Base-by-base conservation (phyloP, 129 eudicot species). In the Glebionis coronaria region DNA sequence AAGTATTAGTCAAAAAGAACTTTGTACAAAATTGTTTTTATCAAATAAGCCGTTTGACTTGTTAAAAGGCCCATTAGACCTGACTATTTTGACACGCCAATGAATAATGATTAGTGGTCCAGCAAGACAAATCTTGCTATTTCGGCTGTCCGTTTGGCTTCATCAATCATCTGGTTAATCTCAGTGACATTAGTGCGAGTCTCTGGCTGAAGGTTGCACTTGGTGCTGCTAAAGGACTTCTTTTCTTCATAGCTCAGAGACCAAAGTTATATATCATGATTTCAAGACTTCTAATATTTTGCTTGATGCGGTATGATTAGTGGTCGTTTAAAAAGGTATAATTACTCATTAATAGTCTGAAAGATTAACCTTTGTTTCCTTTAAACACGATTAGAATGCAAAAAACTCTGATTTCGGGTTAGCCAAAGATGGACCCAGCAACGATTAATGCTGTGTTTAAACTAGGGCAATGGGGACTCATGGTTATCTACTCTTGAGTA, bases 151-250 rank as follows among this genome's bases (percentile, higher is more conserved):
- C 90, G 80, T 73, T 94, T 90, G 51, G 99, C 99, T 71, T 94
- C 99, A 77, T 94, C 99, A 1, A 97, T 97, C 97, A 94, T 85
- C 75, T 94, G 99, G 81, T 94, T 94, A 44, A 94, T 90, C 75
- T 94, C 99, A 0, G 91, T 85, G 73, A 88, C 83, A 69, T 75
- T 93, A 55, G 79, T 79, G 20, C 87, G 97, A 81, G 81, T 63
- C 93, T 85, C 54, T 90, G 97, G 3, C 67, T 91, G 72, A 91
- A 87, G 76, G 97, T 84, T 46, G 91, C 97, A 72, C 85, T 87
- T 58, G 97, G 95, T 55, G 97, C 97, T n/a, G 97, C 97, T 47
- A 82, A 74, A 77, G 97, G 97, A 53, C 97, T 90, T 51, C 97
- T 72, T 90, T 90, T 82, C 97, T 90, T 63, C 97, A 90, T 56